Percentiles rank a stretch among this genome's conserved stretches.
These are phyloP conservation scores for Psilocybe azurescens DNA, from an alignment of 768 basidiomycete genomes.

Conservation along the genomic window DNA sequence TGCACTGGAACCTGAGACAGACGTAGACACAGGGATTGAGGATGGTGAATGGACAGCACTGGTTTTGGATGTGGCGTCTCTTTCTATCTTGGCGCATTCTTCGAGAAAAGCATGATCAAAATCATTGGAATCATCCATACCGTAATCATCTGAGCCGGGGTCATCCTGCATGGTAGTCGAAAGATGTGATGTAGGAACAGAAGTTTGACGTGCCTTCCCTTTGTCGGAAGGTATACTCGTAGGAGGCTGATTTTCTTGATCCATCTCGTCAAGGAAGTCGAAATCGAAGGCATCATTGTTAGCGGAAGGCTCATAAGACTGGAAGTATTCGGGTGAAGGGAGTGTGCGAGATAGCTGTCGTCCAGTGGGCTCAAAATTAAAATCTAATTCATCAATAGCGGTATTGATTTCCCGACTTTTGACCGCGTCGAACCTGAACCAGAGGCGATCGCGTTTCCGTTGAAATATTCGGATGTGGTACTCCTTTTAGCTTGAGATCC, in stretches of 20 bases:
- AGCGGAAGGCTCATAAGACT: conserved; percentile 5
- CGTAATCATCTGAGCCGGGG: conserved; percentile 28
- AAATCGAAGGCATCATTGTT: conserved; percentile 31
- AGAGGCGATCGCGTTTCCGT: conserved; percentile 3
- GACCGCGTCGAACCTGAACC: not conserved
- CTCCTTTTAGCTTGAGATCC: conserved; percentile 2
- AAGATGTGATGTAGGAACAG: not conserved
- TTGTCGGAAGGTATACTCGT: conserved; percentile 12
- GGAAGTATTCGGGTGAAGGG: conserved; percentile 1
- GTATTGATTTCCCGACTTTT: conserved; percentile 1
- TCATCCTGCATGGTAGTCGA: not conserved
- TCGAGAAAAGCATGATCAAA: conserved; percentile 28
- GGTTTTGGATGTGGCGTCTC: conserved; percentile 14
- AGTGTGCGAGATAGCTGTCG: conserved; percentile 20
- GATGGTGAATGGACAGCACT: conserved; percentile 4
- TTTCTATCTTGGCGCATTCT: conserved; percentile 35
- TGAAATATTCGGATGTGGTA: conserved; percentile 15
- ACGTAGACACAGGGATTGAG: conserved; percentile 1
- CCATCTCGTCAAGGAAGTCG: conserved; percentile 30
- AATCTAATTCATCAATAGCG: conserved; percentile 17
- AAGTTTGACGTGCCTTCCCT: conserved; percentile 22
- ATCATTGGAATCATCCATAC: conserved; percentile 25
- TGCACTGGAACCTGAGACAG: conserved; percentile 1
- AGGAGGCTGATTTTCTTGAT: conserved; percentile 20
- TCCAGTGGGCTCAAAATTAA: conserved; percentile 22